phyloP scores from a whole-genome alignment of 2,329 filamentous ascomycete genomes.

The Penicillium sp. region DNA sequence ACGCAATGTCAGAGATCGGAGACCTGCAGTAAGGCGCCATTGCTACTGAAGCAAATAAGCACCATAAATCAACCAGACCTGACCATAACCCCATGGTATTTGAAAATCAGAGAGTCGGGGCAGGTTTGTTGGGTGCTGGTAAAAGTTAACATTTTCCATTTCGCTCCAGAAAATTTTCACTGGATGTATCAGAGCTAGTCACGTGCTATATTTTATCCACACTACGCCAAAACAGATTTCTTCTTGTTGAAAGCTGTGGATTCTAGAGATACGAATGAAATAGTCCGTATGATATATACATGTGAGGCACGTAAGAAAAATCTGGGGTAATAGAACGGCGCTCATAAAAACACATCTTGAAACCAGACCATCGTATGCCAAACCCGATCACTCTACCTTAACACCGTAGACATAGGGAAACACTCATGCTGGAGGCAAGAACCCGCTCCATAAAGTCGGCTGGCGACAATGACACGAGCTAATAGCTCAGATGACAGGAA shows the following conservation, averaged over 20 bases:
- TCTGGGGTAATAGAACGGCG: constrained; percentile 12
- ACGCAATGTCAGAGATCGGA: not conserved
- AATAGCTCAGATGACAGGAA: constrained; percentile 4
- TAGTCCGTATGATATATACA: constrained; percentile 10
- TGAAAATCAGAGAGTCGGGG: not conserved
- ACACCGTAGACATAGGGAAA: constrained; percentile 16
- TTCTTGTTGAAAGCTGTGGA: not conserved
- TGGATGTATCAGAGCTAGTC: not conserved
- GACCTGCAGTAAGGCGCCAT: not conserved
- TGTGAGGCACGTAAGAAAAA: not conserved
- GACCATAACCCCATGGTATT: not conserved
- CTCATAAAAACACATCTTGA: constrained; percentile 20
- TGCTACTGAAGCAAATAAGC: not conserved
- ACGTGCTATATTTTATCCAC: not conserved
- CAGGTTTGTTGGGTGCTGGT: too few relatives aligned
- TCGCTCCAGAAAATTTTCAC: not conserved
- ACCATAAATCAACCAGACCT: not conserved
- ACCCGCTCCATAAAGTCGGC: constrained; percentile 3
- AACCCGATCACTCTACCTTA: constrained; percentile 17
- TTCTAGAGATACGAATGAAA: not conserved
- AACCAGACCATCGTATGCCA: constrained; percentile 8
- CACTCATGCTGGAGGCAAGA: constrained; percentile 9
- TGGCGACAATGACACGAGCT: constrained; percentile 3
- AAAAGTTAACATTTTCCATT: not conserved
- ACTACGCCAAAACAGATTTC: not conserved